Conservation (phyloP, 2,329 filamentous ascomycete species). For the Ceratocystis harringtonii region DNA sequence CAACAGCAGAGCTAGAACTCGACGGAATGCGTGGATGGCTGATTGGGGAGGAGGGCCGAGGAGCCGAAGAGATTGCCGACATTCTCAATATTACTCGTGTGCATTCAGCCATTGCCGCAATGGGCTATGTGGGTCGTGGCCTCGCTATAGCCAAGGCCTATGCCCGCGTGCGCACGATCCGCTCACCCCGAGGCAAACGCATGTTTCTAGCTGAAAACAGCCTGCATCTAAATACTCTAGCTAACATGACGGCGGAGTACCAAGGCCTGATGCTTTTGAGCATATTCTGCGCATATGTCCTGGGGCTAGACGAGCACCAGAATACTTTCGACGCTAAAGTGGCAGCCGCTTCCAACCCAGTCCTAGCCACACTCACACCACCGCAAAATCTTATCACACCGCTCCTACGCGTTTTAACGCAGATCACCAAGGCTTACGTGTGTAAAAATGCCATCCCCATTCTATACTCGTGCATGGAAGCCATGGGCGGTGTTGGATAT, state of each 20-base stretch:
- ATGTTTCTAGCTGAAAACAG: constrained; percentile 36
- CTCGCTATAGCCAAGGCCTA: constrained; percentile 44
- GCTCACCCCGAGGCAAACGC: constrained; percentile 28
- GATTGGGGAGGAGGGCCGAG: constrained; percentile 49
- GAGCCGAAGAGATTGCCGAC: constrained; percentile 51
- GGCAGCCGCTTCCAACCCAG: not conserved
- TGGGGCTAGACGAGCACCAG: constrained; percentile 39
- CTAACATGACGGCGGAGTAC: constrained; percentile 40
- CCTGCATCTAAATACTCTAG: constrained; percentile 43
- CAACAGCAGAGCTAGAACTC: constrained; percentile 57
- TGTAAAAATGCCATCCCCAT: constrained; percentile 36
- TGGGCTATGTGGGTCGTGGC: constrained; percentile 40
- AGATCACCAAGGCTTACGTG: constrained; percentile 44
- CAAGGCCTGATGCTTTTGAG: constrained; percentile 40
- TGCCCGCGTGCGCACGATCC: constrained; percentile 39
- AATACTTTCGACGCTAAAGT: constrained; percentile 19
- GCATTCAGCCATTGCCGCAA: constrained; percentile 38
- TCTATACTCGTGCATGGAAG: constrained; percentile 45
- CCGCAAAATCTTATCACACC: constrained; percentile 24
- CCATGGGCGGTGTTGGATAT: constrained; percentile 51
- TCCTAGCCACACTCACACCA: constrained; percentile 23
- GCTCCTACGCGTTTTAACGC: constrained; percentile 43
- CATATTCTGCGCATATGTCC: constrained; percentile 37
- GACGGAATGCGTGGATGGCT: constrained; percentile 48
- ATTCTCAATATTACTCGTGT: constrained; percentile 53